These are phyloP conservation scores for Taiozyma onychis DNA, from an alignment of 1,139 yeast genomes.

Conservation along the genomic window DNA sequence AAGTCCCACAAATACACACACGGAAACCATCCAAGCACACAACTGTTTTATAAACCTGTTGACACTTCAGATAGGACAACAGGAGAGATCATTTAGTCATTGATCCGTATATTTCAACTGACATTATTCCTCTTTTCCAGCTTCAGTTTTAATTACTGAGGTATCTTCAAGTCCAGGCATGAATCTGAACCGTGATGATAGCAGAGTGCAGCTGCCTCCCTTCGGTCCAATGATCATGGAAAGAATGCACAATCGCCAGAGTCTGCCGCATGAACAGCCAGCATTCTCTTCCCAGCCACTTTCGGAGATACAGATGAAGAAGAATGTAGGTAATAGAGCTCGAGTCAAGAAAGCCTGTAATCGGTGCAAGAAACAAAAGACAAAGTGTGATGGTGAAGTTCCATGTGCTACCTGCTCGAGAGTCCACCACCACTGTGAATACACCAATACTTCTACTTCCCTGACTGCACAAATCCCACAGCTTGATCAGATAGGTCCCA, in stretches of 20 bases:
- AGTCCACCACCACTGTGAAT: constrained; percentile 37
- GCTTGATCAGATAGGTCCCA: neutral
- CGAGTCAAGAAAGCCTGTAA: constrained; percentile 58
- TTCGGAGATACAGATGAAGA: constrained; percentile 1
- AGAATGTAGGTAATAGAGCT: constrained; percentile 23
- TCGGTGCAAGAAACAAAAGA: constrained; percentile 53
- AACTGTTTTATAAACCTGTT: too few relatives aligned
- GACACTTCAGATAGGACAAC: too few relatives aligned
- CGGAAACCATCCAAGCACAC: neutral
- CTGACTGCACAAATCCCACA: neutral
- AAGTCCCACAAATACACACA: too few relatives aligned
- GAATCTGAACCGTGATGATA: constrained; percentile 3
- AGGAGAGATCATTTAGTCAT: too few relatives aligned
- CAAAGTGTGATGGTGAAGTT: constrained; percentile 52
- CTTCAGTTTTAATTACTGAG: too few relatives aligned
- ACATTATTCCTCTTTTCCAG: too few relatives aligned
- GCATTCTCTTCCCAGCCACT: neutral
- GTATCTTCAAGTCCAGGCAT: neutral
- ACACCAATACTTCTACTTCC: neutral
- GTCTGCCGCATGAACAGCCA: neutral
- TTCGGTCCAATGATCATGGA: constrained; percentile 8
- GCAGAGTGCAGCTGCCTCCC: constrained; percentile 7
- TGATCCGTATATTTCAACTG: too few relatives aligned
- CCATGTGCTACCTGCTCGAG: constrained; percentile 50
- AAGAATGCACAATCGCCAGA: neutral